Evolutionary conservation across 1,139 yeast species (phyloP), one percentile per base, ranked within the genome.

Genomic region (Kurtzmaniella quercitrusa): DNA sequence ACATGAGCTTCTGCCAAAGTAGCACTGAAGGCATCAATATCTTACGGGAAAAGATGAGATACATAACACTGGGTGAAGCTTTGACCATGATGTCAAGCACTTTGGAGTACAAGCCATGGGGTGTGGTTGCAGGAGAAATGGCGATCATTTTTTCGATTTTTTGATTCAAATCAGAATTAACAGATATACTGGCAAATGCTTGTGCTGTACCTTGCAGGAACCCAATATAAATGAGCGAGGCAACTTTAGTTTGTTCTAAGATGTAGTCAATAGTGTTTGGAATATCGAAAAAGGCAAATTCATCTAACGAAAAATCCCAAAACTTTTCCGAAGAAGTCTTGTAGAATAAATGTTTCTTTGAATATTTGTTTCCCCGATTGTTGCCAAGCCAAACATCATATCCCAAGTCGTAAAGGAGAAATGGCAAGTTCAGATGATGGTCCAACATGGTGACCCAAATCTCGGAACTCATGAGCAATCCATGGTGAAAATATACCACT

Each of bases 321-420:
- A 68, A 72, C 42, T 50, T 47, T 35, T 57, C 65, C 3, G 66
- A 55, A 36, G 57, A 56, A 21, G 84, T 75, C 40, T 68, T 63
- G 16, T 55, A 55, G 37, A 50, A 49, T 40, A 71, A 51, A 51
- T 72, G 77, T 47, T 72, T 71, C 46, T 68, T 74, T 19, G 93
- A 82, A 63, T 88, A 88, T 64, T 88, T 88, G 64, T 88, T 89
- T 19, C 96, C 96, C 42, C 96, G 68, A 56, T 88, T 88, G 60
- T 88, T 88, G 1, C 96, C 96, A 49, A 88, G 65, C 91, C 94
- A 88, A n/a, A 88, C 95, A 56, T 88, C 96, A 59, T 82, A 88
- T 2, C 96, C 96, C 47, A 81, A 60, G 48, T 87, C 91, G 44
- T 84, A 87, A 38, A 91, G 69, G 2, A 79, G 68, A 55, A 86